Evolutionary conservation across 352 stramenopile genomes (phyloP).

Genomic region (Globisporangium spiculum): DNA sequence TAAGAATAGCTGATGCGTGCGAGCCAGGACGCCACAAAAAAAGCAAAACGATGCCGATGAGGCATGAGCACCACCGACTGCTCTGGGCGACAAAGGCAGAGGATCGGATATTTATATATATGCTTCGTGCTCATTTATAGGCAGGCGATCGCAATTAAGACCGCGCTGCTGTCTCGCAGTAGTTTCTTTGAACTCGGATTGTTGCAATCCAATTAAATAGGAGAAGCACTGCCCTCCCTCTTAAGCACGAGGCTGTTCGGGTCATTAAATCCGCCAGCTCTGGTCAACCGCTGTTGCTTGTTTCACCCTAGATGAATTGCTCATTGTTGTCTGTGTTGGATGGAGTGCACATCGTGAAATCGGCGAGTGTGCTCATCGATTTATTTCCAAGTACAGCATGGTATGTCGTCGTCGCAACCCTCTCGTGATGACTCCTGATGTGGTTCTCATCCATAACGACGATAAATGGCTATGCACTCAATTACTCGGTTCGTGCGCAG

Average conservation of each 20-base stretch:
- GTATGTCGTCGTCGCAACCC: no score
- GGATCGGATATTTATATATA: background rate
- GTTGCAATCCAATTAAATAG: background rate
- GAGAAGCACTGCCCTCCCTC: background rate
- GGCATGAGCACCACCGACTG: background rate
- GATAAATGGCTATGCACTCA: no score
- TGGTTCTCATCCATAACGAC: no score
- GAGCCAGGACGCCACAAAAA: background rate
- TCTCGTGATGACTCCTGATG: no score
- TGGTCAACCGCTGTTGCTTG: no score
- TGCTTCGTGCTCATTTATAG: background rate
- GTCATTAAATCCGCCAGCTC: background rate
- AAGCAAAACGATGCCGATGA: constrained; percentile 1
- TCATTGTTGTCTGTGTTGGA: no score
- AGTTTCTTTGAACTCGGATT: background rate
- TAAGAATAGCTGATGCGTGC: background rate
- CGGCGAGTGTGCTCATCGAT: no score
- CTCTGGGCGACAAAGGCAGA: background rate
- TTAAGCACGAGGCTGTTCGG: background rate
- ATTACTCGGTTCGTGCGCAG: no score
- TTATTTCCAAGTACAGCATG: no score
- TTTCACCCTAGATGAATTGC: no score
- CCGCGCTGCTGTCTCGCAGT: background rate
- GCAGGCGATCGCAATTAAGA: background rate
- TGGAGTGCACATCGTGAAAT: no score